Evolutionary conservation across 2,329 filamentous ascomycete genomes (phyloP).

Genomic region (Fusarium sambucinum): DNA sequence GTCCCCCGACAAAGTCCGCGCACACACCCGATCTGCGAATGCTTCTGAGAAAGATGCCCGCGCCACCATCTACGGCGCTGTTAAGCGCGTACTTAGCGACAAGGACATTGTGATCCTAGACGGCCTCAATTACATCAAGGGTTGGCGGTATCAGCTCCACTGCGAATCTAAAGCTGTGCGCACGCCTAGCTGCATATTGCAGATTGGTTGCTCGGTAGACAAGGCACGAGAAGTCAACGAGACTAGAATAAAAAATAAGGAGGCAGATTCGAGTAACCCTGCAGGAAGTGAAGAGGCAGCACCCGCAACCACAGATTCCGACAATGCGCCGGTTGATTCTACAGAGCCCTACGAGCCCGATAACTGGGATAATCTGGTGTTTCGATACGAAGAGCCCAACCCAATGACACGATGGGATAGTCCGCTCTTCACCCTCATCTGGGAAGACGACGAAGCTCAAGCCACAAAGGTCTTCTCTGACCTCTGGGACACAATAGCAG

Average conservation of each 20-base stretch:
- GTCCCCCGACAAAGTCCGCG: constrained; percentile 62
- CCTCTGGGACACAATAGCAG: constrained; percentile 81
- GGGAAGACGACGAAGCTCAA: constrained; percentile 77
- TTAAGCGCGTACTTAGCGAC: constrained; percentile 79
- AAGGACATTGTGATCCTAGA: constrained; percentile 84
- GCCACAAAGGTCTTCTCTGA: constrained; percentile 67
- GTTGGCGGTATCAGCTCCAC: constrained; percentile 86
- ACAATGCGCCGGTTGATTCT: constrained; percentile 7
- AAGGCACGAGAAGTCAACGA: constrained; percentile 70
- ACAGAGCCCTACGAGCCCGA: constrained; percentile 63
- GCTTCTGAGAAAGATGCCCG: constrained; percentile 84
- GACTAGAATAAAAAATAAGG: constrained; percentile 59
- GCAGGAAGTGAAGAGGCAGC: neutral
- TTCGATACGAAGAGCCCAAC: constrained; percentile 88
- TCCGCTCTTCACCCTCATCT: constrained; percentile 82
- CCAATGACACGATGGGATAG: constrained; percentile 88
- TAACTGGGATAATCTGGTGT: constrained; percentile 84
- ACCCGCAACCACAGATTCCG: neutral
- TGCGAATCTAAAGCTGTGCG: constrained; percentile 85
- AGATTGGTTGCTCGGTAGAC: constrained; percentile 69
- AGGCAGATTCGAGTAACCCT: constrained; percentile 8
- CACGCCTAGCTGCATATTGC: constrained; percentile 80
- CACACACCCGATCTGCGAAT: constrained; percentile 76
- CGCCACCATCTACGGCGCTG: constrained; percentile 79
- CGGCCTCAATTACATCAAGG: constrained; percentile 89